These are phyloP conservation scores for Ophiostoma himal-ulmi DNA, from an alignment of 2,329 filamentous ascomycete species.

Conservation along the genomic window DNA sequence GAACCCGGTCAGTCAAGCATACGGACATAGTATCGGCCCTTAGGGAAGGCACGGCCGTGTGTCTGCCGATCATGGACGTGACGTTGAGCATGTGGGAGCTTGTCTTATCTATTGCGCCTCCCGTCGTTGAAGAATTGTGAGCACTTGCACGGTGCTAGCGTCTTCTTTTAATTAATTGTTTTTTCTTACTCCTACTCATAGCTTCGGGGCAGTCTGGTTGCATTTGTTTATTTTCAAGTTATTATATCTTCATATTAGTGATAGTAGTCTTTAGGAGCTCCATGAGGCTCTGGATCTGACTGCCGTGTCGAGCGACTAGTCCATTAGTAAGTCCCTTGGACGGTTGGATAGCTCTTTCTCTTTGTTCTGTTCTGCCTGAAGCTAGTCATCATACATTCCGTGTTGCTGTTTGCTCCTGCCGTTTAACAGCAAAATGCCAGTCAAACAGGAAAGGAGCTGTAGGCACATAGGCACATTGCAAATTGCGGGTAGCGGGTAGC, in stretches of 20 bases:
- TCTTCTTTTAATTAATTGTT: background rate
- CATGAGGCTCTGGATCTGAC: background rate
- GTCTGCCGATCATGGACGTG: constrained; percentile 1
- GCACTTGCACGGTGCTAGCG: background rate
- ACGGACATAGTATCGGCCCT: background rate
- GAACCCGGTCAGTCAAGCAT: background rate
- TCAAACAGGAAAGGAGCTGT: background rate
- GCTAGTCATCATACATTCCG: background rate
- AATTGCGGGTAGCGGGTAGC: no score
- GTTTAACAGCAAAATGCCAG: background rate
- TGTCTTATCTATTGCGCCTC: background rate
- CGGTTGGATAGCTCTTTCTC: background rate
- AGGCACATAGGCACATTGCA: no score
- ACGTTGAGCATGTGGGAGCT: background rate
- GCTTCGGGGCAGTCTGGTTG: no score
- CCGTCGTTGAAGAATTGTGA: background rate
- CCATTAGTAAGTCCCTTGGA: constrained; percentile 2
- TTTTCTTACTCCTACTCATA: no score
- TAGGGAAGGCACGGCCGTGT: background rate
- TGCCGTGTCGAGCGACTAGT: background rate
- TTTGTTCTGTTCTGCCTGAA: background rate
- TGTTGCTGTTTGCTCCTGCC: background rate
- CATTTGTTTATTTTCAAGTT: no score
- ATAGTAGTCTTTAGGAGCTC: background rate
- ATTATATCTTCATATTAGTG: no score